These are phyloP conservation scores for Penicillium sp. DNA, from an alignment of 2,329 filamentous ascomycete species.

Conservation along the genomic window DNA sequence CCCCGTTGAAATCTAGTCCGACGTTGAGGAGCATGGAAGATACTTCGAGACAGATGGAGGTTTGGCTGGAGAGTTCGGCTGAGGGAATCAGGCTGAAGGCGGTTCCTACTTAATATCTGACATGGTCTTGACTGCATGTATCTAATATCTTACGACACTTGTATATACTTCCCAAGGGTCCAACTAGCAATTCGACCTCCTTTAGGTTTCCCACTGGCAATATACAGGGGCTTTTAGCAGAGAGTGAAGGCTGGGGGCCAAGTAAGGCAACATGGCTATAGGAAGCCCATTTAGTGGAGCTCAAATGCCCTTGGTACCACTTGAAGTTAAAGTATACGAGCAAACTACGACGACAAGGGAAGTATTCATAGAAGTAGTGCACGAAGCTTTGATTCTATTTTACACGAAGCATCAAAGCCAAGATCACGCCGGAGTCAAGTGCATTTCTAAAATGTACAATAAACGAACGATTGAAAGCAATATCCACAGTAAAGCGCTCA, in stretches of 20 bases:
- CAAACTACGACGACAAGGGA: neutral
- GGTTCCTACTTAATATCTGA: neutral
- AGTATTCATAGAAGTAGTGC: neutral
- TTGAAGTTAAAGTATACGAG: too few relatives aligned
- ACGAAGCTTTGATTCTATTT: neutral
- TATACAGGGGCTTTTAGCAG: too few relatives aligned
- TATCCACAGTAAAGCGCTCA: conserved; percentile 6
- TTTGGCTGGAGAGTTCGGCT: conserved; percentile 21
- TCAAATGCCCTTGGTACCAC: too few relatives aligned
- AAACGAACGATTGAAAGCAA: conserved; percentile 12
- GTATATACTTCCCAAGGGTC: too few relatives aligned
- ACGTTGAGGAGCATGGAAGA: conserved; percentile 24
- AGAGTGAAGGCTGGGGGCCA: too few relatives aligned
- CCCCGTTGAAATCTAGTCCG: conserved; percentile 10
- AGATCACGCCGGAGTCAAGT: neutral
- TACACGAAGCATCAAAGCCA: neutral
- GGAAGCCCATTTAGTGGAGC: too few relatives aligned
- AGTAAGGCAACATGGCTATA: too few relatives aligned
- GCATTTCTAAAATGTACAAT: neutral
- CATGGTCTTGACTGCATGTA: neutral
- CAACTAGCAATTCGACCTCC: too few relatives aligned
- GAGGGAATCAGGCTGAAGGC: conserved; percentile 20
- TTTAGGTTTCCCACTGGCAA: too few relatives aligned
- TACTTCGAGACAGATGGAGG: conserved; percentile 22
- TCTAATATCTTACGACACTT: neutral